These are phyloP conservation scores for Penicillium canariense DNA, from an alignment of 495 filamentous ascomycete species.

Conservation along the genomic window DNA sequence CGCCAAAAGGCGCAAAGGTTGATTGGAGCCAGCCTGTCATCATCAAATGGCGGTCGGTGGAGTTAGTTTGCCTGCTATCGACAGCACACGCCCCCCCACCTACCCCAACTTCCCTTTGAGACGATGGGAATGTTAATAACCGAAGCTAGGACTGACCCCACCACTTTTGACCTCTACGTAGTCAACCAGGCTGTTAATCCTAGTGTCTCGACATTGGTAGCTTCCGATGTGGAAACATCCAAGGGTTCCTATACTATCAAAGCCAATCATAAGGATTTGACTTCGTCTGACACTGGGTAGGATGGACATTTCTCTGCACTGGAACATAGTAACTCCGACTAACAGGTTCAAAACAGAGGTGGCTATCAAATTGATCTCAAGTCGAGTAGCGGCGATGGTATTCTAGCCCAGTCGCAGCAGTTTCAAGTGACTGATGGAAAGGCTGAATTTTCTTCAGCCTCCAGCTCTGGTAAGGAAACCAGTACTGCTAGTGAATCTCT, in stretches of 20 bases:
- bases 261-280: constrained; percentile 14
- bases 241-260: constrained; percentile 32
- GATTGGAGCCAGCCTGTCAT: constrained; percentile 24
- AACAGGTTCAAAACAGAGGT: constrained; percentile 6
- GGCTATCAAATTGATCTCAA: constrained; percentile 39
- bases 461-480: constrained; percentile 34
- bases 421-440: constrained; percentile 30
- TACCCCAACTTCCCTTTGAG: not conserved
- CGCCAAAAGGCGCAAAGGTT: constrained; percentile 22
- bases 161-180: constrained; percentile 32
- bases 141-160: constrained; percentile 32
- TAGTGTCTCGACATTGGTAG: constrained; percentile 39
- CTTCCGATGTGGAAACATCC: constrained; percentile 26
- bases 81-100: not conserved
- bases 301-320: not conserved
- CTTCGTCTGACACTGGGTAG: constrained; percentile 23
- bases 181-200: constrained; percentile 38
- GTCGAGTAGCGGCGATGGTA: constrained; percentile 23
- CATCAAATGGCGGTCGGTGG: constrained; percentile 32
- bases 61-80: constrained; percentile 13
- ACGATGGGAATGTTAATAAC: not conserved
- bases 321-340: not conserved
- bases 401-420: constrained; percentile 36
- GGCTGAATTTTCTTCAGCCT: constrained; percentile 11
- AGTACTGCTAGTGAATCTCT: constrained; percentile 27